These are phyloP conservation scores for Metarhizium album DNA, from an alignment of 2,329 filamentous ascomycete species.

Conservation along the genomic window DNA sequence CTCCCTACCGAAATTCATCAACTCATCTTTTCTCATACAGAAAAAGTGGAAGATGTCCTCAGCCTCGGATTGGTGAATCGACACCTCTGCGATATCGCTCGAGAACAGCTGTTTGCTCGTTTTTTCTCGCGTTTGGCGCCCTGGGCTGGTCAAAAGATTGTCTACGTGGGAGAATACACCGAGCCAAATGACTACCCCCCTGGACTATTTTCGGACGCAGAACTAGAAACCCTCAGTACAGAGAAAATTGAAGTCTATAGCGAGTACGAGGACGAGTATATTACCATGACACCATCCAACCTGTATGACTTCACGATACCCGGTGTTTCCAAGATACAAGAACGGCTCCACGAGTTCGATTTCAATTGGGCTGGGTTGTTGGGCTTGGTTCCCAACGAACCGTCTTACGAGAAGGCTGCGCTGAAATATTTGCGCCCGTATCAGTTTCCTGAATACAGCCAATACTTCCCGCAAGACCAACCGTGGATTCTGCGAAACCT, in stretches of 20 bases:
- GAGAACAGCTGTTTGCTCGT: not conserved
- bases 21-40: not conserved
- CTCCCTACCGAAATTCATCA: not conserved
- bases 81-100: not conserved
- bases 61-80: not conserved
- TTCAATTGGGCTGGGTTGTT: too few species aligned
- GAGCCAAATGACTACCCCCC: conserved; percentile 2
- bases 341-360: too few species aligned
- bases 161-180: conserved; percentile 5
- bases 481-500: conserved; percentile 10
- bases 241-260: not conserved
- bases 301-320: not conserved
- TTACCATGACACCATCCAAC: not conserved
- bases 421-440: too few species aligned
- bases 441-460: too few species aligned
- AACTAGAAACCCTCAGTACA: not conserved
- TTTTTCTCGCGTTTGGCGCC: accelerated
- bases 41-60: not conserved
- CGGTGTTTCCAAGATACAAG: not conserved
- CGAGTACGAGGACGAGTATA: not conserved
- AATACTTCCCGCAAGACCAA: not conserved
- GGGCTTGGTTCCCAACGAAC: too few species aligned
- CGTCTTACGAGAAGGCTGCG: too few species aligned
- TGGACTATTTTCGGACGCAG: conserved; percentile 2
- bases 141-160: conserved; percentile 6